Evolutionary conservation across 2,329 filamentous ascomycete genomes (phyloP), one percentile per base, ranked within the genome.

Genomic region (Aspergillus caelatus): DNA sequence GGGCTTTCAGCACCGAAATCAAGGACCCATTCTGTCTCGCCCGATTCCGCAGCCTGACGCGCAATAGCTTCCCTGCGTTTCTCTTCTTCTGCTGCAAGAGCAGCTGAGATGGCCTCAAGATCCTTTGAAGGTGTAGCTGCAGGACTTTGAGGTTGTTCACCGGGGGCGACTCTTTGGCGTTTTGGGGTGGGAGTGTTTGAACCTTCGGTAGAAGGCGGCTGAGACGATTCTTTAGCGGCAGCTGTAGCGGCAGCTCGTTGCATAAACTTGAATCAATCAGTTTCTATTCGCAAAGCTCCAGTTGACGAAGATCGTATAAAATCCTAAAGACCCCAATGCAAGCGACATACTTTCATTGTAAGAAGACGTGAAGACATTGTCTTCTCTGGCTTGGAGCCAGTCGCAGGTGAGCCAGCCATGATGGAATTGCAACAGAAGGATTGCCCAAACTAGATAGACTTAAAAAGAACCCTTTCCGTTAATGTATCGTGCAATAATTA

Each of bases 321-420:
- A 4, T 6, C 16, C 12, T 39, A n/a, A 26, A 23, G 9, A 14
- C 16, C 11, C 11, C 7, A 21, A 11, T 59, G 41, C 56, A 60
- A 26, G 36, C 28, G 36, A 60, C 69, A 30, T 74, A 84, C 86
- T 79, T 96, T 96, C 93, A 97, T 97, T 43, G 91, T 94, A 74
- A 96, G 84, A 55, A 97, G 89, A 69, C 93, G 89, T 63, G 91
- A 94, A 67, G 94, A 97, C 88, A 96, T 93, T 53, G 84, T 85
- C 78, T 90, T 91, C 36, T 86, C 86, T 54, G 87, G 82, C 64
- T 75, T 88, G 74, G 83, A 80, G 65, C 84, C 79, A 70, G 84
- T 78, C 77, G 85, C 84, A 55, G 71, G 74, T 64, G 71, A 67
- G 52, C 62, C 65, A 56, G 74, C 67, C 78, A 78, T 79, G 63